These are phyloP conservation scores for Zelopaecilomyces penicillatus DNA, from an alignment of 2,329 filamentous ascomycete genomes.

Conservation along the genomic window DNA sequence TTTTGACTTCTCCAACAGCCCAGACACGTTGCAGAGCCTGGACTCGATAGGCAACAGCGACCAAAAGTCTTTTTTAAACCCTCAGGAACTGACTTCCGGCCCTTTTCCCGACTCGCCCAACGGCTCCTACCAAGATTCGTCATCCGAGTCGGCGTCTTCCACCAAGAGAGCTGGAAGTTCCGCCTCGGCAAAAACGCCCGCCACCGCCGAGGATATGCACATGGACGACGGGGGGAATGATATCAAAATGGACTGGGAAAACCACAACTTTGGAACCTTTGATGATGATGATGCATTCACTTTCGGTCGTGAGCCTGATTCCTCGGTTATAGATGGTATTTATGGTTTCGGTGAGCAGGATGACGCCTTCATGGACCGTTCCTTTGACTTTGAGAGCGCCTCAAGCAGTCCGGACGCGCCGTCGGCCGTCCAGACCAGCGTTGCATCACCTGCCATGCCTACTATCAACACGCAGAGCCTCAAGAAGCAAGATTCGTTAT, in stretches of 20 bases:
- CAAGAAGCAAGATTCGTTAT: slow-evolving; percentile 22
- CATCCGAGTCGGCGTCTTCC: slow-evolving; percentile 43
- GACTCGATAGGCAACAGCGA: slow-evolving; percentile 22
- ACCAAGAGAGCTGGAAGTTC: slow-evolving; percentile 39
- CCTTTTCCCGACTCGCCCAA: slow-evolving; percentile 34
- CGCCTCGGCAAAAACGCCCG: slow-evolving; percentile 35
- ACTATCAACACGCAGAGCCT: slow-evolving; percentile 29
- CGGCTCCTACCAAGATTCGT: slow-evolving; percentile 39
- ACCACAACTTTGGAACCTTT: slow-evolving; percentile 23
- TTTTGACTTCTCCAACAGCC: slow-evolving; percentile 29
- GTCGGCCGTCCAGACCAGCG: slow-evolving; percentile 18
- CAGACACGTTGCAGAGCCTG: slow-evolving; percentile 28
- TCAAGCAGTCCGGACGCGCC: slow-evolving; percentile 45
- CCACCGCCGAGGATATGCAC: slow-evolving; percentile 32
- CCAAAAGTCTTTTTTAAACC: slow-evolving; percentile 24
- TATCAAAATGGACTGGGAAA: slow-evolving; percentile 36
- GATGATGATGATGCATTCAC: slow-evolving; percentile 30
- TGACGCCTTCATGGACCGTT: slow-evolving; percentile 38
- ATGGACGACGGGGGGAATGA: slow-evolving; percentile 33
- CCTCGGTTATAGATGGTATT: slow-evolving; percentile 20
- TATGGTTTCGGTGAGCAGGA: slow-evolving; percentile 25
- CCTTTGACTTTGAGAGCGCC: slow-evolving; percentile 51
- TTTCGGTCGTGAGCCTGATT: slow-evolving; percentile 20
- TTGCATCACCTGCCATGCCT: slow-evolving; percentile 37
- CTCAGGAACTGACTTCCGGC: slow-evolving; percentile 26